Base-by-base conservation (phyloP, 805 yeast species). In the Wickerhamomyces bisporus region DNA sequence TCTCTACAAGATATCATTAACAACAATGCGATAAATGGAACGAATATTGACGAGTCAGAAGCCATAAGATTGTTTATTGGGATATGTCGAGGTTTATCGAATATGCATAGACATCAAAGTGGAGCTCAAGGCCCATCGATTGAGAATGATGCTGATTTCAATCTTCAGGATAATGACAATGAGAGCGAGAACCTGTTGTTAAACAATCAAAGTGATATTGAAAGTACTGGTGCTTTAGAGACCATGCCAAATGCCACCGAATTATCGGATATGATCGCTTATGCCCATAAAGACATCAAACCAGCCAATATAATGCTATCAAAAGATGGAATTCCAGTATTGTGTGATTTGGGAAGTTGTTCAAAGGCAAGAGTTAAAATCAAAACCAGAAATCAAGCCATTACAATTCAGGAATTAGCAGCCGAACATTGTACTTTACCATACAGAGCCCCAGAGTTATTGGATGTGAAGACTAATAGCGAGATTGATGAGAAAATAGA, bases 301-400 rank as follows among this genome's bases (percentile, higher is more conserved):
- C 96, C 97, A 0, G 94, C 93, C 2, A 89, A 86, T 54, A 75
- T 88, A 14, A 81, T 89, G 89, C 62, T 88, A 5, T 71, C 85
- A 1, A 73, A 78, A 31, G 83, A 79, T 43, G 87, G 86, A 3
- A 57, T 73, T 12, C 94, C 95, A 0, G 87, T 89, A 7, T 64
- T 91, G 30, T 80, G 85, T 49, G 96, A 91, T 55, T 64, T 89
- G 39, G 96, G 97, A 7, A 81, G 93, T 7, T 81, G 91, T 52
- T 61, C 79, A 5, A 71, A 66, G 41, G 91, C 94, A 0, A 64
- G 81, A 5, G 52, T 76, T 3, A 50, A 61, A 2, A 68, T 83
- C 2, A 66, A 66, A 16, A 68, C 78, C 1, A 70, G 91, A 36
- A 81, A 78, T 26, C 81, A 81, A 50, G 93, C 95, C 0, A 64